phyloP scores from a whole-genome alignment of 768 basidiomycete genomes.

The Leccinum subgranulosum region DNA sequence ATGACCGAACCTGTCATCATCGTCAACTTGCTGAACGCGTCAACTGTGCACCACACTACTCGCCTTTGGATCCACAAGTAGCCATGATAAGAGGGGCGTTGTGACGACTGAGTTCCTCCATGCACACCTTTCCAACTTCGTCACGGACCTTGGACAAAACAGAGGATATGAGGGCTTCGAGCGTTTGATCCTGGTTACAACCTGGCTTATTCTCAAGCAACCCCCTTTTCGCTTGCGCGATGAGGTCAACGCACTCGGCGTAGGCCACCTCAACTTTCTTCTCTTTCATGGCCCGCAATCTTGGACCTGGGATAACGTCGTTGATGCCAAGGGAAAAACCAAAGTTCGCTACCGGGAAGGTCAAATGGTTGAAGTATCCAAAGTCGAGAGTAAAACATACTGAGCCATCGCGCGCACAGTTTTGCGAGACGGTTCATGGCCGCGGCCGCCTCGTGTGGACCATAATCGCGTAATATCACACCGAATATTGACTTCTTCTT shows the following conservation, averaged over 20 bases:
- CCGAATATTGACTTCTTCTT: constrained; percentile 99
- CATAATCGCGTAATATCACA: constrained; percentile 96
- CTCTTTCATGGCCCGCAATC: constrained; percentile 79
- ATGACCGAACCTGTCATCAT: constrained; percentile 84
- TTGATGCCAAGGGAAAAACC: constrained; percentile 98
- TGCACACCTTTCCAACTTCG: constrained; percentile 94
- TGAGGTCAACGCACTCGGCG: constrained; percentile 79
- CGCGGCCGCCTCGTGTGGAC: constrained; percentile 86
- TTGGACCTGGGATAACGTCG: constrained; percentile 94
- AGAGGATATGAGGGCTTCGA: constrained; percentile 94
- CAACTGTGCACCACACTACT: neutral
- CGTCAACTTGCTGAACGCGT: neutral
- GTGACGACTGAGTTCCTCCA: constrained; percentile 95
- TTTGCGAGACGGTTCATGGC: constrained; percentile 98
- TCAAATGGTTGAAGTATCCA: constrained; percentile 1
- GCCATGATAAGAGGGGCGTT: constrained; percentile 99
- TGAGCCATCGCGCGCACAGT: constrained; percentile 90
- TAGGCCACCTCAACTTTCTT: constrained; percentile 85
- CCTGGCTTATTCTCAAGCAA: constrained; percentile 96
- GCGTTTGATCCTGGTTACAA: constrained; percentile 93
- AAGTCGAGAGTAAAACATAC: constrained; percentile 39
- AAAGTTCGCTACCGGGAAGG: constrained; percentile 73
- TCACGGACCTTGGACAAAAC: constrained; percentile 94
- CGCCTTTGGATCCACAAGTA: constrained; percentile 97
- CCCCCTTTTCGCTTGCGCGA: constrained; percentile 87